These are phyloP conservation scores for Tuber brumale DNA, from an alignment of 495 filamentous ascomycete species.

Conservation along the genomic window DNA sequence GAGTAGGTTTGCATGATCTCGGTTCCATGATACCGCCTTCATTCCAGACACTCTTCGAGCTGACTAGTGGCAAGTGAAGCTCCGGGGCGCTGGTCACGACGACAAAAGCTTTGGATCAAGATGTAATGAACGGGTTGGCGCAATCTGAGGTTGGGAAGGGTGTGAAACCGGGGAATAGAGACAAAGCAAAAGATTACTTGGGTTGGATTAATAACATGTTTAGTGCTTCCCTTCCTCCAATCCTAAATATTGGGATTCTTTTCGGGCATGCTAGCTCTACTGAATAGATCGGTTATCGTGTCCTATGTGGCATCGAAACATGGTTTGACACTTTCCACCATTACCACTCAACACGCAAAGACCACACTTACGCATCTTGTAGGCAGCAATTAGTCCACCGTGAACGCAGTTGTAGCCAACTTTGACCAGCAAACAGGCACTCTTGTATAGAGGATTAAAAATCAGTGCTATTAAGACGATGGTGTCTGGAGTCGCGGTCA, in stretches of 20 bases:
- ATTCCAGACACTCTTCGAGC: conserved; percentile 43
- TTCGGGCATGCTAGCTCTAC: conserved; percentile 19
- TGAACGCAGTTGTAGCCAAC: conserved; percentile 41
- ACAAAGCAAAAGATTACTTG: conserved; percentile 41
- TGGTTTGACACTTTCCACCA: conserved; percentile 23
- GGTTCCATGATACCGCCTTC: conserved; percentile 46
- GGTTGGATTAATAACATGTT: conserved; percentile 49
- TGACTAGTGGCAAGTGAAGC: conserved; percentile 41
- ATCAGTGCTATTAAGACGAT: conserved; percentile 45
- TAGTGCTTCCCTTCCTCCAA: conserved; percentile 14
- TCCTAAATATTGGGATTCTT: not conserved
- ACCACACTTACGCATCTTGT: conserved; percentile 38
- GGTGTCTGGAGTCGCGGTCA: conserved; percentile 48
- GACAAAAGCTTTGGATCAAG: conserved; percentile 43
- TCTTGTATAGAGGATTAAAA: conserved; percentile 43
- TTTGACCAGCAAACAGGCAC: conserved; percentile 41
- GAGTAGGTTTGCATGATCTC: conserved; percentile 45
- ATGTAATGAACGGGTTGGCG: conserved; percentile 41
- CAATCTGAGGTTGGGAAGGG: conserved; percentile 44
- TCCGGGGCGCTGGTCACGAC: conserved; percentile 42
- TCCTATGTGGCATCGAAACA: conserved; percentile 42
- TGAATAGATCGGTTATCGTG: conserved; percentile 44
- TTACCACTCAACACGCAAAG: conserved; percentile 44
- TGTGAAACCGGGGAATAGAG: conserved; percentile 15
- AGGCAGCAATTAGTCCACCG: conserved; percentile 42